phyloP scores from a whole-genome alignment of 139 green algal species.

The Closterium sp. region DNA sequence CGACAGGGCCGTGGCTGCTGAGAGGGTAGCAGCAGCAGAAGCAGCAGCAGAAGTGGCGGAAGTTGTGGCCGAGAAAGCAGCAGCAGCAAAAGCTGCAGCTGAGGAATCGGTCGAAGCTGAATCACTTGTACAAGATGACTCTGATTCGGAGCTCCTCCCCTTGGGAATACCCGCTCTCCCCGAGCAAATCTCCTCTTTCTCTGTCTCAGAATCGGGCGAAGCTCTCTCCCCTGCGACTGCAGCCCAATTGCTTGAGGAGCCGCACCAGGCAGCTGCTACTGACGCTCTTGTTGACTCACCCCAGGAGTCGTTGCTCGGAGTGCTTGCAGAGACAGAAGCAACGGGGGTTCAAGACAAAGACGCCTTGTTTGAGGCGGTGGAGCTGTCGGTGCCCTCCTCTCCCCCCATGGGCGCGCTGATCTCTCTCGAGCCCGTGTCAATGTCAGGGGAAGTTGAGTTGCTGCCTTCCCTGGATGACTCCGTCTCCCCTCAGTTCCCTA shows the following conservation, averaged over 20 bases:
- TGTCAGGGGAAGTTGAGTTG: background rate
- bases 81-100: background rate
- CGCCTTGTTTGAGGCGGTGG: background rate
- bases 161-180: background rate
- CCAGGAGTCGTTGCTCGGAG: background rate
- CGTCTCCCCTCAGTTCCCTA: background rate
- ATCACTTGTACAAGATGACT: background rate
- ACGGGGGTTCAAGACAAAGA: background rate
- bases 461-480: background rate
- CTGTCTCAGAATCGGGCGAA: background rate
- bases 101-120: background rate
- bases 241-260: too few relatives aligned
- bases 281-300: background rate
- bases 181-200: background rate
- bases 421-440: background rate
- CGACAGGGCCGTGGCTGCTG: background rate
- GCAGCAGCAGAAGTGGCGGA: background rate
- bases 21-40: background rate
- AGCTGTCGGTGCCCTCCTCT: background rate
- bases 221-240: background rate
- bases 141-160: background rate
- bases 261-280: background rate
- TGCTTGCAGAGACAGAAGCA: background rate
- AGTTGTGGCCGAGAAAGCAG: background rate
- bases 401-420: background rate